Conservation (phyloP, 257 asterid genomes). For the Solanum pinnatisectum region DNA sequence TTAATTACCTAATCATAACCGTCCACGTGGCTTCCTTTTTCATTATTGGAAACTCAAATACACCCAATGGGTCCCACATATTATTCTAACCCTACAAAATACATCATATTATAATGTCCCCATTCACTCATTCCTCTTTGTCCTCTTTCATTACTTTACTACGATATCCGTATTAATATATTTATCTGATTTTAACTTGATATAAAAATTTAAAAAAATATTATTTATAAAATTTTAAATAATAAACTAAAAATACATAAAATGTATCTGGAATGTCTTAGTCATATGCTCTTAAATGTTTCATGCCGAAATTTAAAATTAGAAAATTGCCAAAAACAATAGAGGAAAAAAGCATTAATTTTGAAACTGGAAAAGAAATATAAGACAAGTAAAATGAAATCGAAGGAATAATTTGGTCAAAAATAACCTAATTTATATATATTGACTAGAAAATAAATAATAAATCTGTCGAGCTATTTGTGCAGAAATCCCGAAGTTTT, state of each 20-base stretch:
- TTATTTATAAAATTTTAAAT: neutral
- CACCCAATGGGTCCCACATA: slow-evolving; percentile 9
- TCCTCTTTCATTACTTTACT: neutral
- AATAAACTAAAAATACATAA: neutral
- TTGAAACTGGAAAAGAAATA: neutral
- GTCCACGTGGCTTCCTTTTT: slow-evolving; percentile 17
- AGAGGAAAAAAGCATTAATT: no score
- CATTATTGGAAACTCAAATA: slow-evolving; percentile 9
- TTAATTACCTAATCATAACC: slow-evolving; percentile 19
- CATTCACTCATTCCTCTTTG: neutral
- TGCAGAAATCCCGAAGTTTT: neutral
- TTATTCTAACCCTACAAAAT: neutral
- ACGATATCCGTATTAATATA: neutral
- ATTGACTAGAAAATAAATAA: neutral
- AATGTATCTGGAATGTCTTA: neutral
- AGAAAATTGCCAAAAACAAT: neutral
- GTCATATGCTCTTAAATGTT: neutral
- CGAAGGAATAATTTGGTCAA: neutral
- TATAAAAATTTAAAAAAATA: neutral
- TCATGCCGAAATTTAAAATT: neutral
- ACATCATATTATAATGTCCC: neutral
- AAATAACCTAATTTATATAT: neutral
- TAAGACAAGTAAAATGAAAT: neutral
- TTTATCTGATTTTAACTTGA: neutral
- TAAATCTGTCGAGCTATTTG: neutral